Evolutionary conservation across 2,329 filamentous ascomycete genomes (phyloP), one percentile per base, ranked within the genome.

Genomic region (Cercospora janseana): DNA sequence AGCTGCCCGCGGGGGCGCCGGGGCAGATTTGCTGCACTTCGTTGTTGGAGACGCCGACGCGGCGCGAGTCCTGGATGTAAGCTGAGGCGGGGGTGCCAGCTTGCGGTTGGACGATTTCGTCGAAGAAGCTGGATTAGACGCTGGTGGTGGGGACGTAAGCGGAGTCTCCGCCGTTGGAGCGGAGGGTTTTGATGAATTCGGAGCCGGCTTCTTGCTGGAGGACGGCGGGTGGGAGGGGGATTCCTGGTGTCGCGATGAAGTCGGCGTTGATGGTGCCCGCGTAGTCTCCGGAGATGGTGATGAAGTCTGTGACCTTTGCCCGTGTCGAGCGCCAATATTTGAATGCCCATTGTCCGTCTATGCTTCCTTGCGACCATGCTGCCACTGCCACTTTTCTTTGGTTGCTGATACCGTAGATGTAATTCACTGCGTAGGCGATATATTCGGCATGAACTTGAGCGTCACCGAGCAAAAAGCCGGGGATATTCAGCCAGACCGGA

Each of bases 401-500:
- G 32, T 56, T 51, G 37, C 67, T 70, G 51, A 77, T 62, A 13
- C 63, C 66, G 12, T 67, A 64, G 51, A 80, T 70, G 63, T 81
- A 81, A 65, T 81, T 78, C 51, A 81, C 75, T 3, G 78, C 77
- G 60, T 82, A 80, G 2, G 77, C 75, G 23, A 78, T 72, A 56
- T 77, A 80, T 60, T 81, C 78, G 5, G 75, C 65, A 56, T 75
- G 80, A 27, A 65, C 53, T 56, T 80, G 78, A 0, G 69, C 70
- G 49, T 82, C 76, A 15, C 55, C 64, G 8, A 78, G 67, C 32
- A 75, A 68, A 24, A 69, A 66, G 1, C 65, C 65, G 0, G 79
- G 77, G 8, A 81, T 68, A 54, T 81, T 81, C 16, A 82, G 65
- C 72, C 76, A 81, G 12, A 79, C 72, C 0, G 75, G 71, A 53